These are phyloP conservation scores for Talaromyces ruber DNA, from an alignment of 495 filamentous ascomycete genomes.

Conservation along the genomic window DNA sequence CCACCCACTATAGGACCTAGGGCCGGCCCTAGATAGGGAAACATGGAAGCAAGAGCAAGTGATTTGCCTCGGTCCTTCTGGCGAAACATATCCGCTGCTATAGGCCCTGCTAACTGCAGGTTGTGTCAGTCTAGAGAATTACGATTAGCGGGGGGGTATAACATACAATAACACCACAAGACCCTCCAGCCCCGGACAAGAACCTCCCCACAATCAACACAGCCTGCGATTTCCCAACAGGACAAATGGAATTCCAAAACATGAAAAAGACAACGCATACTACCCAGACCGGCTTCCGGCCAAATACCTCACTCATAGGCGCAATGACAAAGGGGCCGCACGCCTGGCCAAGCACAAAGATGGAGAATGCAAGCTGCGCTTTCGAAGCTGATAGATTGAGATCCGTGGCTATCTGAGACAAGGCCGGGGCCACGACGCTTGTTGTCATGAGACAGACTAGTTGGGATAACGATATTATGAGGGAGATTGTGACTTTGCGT, in stretches of 20 bases:
- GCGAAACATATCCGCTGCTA: slow-evolving; percentile 44
- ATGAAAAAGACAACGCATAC: slow-evolving; percentile 48
- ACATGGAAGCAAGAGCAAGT: slow-evolving; percentile 42
- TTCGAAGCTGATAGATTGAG: neutral
- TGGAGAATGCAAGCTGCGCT: neutral
- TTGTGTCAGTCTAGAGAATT: neutral
- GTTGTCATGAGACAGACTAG: slow-evolving; percentile 4
- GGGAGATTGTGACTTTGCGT: slow-evolving; percentile 1
- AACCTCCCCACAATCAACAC: slow-evolving; percentile 30
- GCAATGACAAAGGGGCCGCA: slow-evolving; percentile 51
- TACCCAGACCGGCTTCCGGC: slow-evolving; percentile 49
- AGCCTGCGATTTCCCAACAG: slow-evolving; percentile 24
- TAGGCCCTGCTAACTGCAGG: slow-evolving; percentile 30
- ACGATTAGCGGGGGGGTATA: neutral
- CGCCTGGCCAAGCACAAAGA: slow-evolving; percentile 11
- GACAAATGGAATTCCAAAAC: slow-evolving; percentile 30
- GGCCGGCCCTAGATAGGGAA: slow-evolving; percentile 45
- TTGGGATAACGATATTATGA: neutral
- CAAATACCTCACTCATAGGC: slow-evolving; percentile 57
- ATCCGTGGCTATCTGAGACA: neutral
- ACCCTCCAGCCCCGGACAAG: slow-evolving; percentile 35
- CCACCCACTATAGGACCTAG: slow-evolving; percentile 46
- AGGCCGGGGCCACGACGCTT: slow-evolving; percentile 1
- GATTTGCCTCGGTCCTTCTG: slow-evolving; percentile 51
- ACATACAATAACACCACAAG: slow-evolving; percentile 22